Evolutionary conservation across 805 yeast genomes (phyloP).

Genomic region (Kuraishia molischiana): DNA sequence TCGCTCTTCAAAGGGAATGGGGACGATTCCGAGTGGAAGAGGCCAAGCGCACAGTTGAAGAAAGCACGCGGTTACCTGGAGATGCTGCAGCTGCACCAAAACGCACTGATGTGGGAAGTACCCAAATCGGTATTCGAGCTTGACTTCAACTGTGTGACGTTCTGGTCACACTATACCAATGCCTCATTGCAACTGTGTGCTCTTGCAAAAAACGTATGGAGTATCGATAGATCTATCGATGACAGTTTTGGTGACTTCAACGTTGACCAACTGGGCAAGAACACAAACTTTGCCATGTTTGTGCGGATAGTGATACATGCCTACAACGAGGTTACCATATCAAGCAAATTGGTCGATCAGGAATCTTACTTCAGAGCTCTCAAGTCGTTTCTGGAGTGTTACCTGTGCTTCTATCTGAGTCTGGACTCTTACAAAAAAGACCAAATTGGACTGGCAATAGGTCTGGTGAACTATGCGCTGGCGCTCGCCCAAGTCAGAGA

Average conservation of each 20-base stretch:
- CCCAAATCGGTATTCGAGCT: neutral
- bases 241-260: constrained; percentile 2
- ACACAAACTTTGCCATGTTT: neutral
- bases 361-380: neutral
- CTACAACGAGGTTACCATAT: neutral
- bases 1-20: neutral
- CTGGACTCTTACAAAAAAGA: constrained; percentile 14
- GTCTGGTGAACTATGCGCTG: constrained; percentile 15
- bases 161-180: neutral
- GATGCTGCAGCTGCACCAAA: neutral
- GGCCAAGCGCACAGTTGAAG: neutral
- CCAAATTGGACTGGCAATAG: constrained; percentile 15
- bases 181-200: constrained; percentile 1
- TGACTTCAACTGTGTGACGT: neutral
- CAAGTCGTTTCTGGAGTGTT: neutral
- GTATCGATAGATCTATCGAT: neutral
- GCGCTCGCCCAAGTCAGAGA: constrained; percentile 10
- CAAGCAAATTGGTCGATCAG: neutral
- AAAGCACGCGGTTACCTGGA: neutral
- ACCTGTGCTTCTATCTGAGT: constrained; percentile 13
- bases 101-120: neutral
- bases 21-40: neutral
- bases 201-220: constrained; percentile 1
- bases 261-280: neutral
- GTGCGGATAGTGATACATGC: constrained; percentile 1